phyloP scores from a whole-genome alignment of 1,284 basidiomycete genomes.

The Ganoderma multipileum region DNA sequence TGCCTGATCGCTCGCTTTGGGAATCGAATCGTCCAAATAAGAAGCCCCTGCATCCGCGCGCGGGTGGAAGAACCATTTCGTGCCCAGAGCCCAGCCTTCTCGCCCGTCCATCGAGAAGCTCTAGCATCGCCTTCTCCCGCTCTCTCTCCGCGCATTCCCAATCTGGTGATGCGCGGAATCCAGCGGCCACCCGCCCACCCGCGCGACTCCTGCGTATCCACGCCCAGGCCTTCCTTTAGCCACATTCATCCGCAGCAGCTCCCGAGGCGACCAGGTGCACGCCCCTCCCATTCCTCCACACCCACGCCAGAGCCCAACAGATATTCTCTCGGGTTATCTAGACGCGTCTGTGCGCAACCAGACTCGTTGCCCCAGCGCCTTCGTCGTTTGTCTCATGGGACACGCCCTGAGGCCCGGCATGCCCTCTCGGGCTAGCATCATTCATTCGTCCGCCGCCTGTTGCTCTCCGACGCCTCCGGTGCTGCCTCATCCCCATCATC shows the following conservation, averaged over 20 bases:
- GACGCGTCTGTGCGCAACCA: background rate
- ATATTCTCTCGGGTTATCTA: slow-evolving; percentile 2
- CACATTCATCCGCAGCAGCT: slow-evolving; percentile 15
- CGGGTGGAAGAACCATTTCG: background rate
- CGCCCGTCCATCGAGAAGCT: slow-evolving; percentile 10
- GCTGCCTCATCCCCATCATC: background rate
- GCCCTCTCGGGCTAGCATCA: slow-evolving; percentile 5
- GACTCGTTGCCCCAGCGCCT: background rate
- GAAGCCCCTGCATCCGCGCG: slow-evolving; percentile 2
- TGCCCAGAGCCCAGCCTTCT: slow-evolving; percentile 17
- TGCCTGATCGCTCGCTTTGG: slow-evolving; percentile 5
- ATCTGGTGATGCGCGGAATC: slow-evolving; percentile 8
- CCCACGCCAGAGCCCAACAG: background rate
- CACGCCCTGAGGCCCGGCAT: background rate
- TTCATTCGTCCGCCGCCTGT: background rate
- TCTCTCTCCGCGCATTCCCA: slow-evolving; percentile 14
- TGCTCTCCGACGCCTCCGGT: background rate
- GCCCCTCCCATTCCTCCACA: background rate
- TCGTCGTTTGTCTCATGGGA: background rate
- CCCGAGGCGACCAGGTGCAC: slow-evolving; percentile 1
- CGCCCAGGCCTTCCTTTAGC: slow-evolving; percentile 5
- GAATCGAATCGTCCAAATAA: background rate
- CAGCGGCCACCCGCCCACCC: background rate
- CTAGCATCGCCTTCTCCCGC: slow-evolving; percentile 9
- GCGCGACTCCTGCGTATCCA: background rate